Base-by-base conservation (phyloP, 2,329 filamentous ascomycete genomes). In the Ascochyta viciae-villosae region DNA sequence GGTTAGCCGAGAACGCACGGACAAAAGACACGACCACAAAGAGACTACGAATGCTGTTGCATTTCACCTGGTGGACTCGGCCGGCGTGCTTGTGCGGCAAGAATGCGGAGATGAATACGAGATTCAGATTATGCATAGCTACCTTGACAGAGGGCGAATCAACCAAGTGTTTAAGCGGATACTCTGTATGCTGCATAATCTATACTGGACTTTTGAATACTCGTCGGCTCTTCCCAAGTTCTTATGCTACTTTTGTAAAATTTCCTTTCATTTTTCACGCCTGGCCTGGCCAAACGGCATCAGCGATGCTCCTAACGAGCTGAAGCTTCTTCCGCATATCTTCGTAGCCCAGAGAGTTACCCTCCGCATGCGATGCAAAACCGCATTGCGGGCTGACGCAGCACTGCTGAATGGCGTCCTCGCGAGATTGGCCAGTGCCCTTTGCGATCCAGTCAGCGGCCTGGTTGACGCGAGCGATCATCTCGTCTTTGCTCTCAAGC, bases 251-350 rank as follows among this genome's bases (percentile, higher is more conserved):
- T 50, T 39, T 23, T 33, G 33, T 41, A 47, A 12, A 24, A 13
- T 19, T 9, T 24, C 24, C 42, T 39, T 26, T 15, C 15, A n/a
- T 4, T 2, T 38, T 26, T 43, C 44, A 85, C 61, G 78, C 71
- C 76, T 85, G 76, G 19, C 80, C 80, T 4, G 82, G 81, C 90
- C 89, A 93, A 54, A 92, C 83, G 67, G 88, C 85, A 69, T 92
- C 84, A 3, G 90, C 89, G 66, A 93, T 86, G 64, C 86, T 80
- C 61, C 89, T 83, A 16, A 92, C 88, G 48, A 93, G 77, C 62
- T 83, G 80, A 67, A 93, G 76, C 80, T 92, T 93, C 74, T 83
- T 85, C 77, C 85, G 85, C 87, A 92, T 88, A 59, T 90, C 89
- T 41, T 90, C 84, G 60, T 85, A 80, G 22, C 82, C 83, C 50